Percentiles rank a stretch among this genome's conserved stretches.
phyloP scores from a whole-genome alignment of 345 rosid species.

The Eucalyptus erythrocorys region DNA sequence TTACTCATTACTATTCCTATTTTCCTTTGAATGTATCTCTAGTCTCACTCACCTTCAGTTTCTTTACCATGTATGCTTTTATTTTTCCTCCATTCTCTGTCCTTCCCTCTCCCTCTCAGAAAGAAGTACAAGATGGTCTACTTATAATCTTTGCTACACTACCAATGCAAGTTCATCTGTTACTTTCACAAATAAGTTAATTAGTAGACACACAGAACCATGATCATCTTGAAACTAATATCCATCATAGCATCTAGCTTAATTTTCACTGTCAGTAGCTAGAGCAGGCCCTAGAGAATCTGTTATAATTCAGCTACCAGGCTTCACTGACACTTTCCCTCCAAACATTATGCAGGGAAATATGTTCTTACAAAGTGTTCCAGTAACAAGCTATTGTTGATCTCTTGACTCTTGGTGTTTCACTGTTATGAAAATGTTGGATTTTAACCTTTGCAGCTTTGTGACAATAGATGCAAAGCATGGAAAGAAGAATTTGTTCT shows the following conservation, averaged over 20 bases:
- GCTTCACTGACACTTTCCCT: conserved; percentile 15
- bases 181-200: background rate
- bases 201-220: background rate
- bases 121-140: background rate
- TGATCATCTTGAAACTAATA: background rate
- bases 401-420: background rate
- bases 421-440: background rate
- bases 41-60: background rate
- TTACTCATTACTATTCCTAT: background rate
- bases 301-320: conserved; percentile 8
- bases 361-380: background rate
- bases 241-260: background rate
- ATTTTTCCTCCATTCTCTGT: background rate
- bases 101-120: background rate
- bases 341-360: conserved; percentile 21
- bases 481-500: conserved; percentile 17
- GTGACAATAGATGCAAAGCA: conserved; percentile 6
- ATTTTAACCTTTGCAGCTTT: conserved; percentile 1
- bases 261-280: background rate
- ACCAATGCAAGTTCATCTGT: background rate
- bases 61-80: background rate
- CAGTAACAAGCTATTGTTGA: background rate
- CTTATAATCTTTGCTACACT: background rate
- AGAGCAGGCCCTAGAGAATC: conserved; percentile 11
- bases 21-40: background rate